Base-by-base conservation (phyloP, 805 yeast species). In the Kluyveromyces starmeri region DNA sequence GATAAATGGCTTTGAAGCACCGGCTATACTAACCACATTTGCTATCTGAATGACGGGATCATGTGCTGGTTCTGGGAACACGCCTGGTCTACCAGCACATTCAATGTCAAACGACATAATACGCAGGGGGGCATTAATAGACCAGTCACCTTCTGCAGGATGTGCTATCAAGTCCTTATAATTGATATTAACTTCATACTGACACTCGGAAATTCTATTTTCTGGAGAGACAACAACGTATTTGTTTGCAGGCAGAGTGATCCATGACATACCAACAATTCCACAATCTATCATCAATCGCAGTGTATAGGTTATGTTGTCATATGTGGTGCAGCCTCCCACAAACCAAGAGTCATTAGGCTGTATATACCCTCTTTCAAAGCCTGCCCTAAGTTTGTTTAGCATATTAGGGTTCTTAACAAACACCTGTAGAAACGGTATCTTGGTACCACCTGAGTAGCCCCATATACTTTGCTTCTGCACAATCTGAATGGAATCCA, bases 1-100 rank as follows among this genome's bases (percentile, higher is more conserved):
- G 4, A 92, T 79, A 55, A 94, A 92, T 1, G 98, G 98, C 33
- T 76, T 73, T n/a, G 69, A 44, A 2, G 52, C 52, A 30, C 98
- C 96, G 34, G 79, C 78, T 34, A 74, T 66, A 48, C 84, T 79
- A 2, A 89, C 94, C 19, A 92, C 96, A 51, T 85, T 89, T 5
- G 98, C 98, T 43, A 92, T 94, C 60, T 94, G 98, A 52, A 92
- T 92, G 7, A 92, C 95, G 0, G 96, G 82, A 62, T 92, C 99
- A 30, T 75, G 71, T 41, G 82, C 82, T 2, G 99, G 80, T 52
- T 92, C 98, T 1, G 99, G 98, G 57, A 92, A 92, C 9, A 92
- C 72, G 35, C 98, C 98, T 44, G 84, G 82, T 59, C 99, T 75
- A 28, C 98, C 98, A 3, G 98, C 92, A 70, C 99, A 92, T 60